Base-by-base conservation (phyloP, 2,329 filamentous ascomycete genomes). In the Raffaelea deltoideospora region DNA sequence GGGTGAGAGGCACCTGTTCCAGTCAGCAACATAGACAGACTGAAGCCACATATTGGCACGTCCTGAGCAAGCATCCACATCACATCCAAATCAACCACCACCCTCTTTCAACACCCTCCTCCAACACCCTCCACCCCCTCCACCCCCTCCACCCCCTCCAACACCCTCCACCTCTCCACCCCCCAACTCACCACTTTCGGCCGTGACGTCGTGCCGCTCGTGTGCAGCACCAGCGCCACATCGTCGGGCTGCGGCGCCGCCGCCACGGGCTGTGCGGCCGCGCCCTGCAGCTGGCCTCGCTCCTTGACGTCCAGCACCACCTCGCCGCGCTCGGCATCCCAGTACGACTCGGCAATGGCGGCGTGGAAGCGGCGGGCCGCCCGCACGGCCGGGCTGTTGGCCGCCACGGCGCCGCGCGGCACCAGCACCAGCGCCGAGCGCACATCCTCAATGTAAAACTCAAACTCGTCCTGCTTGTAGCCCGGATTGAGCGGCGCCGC, bases 381-480 rank as follows among this genome's bases (percentile, higher is more conserved):
- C 50, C 74, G 71, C 21, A 90, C 80, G 20, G 79, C 82, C 11
- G 81, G 70, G 10, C 73, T 76, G 52, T 77, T 64, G 46, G 75
- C 67, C 10, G 65, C 63, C 48, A 74, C 81, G 13, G 77, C 72
- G 14, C 81, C 83, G 47, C 65, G 66, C 11, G 84, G 83, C 10
- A 92, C 79, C 26, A 92, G 64, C 23, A 85, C 72, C 41, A 92
- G 63, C 24, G 78, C 78, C 5, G 84, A 88, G 52, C 77, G 82
- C 48, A 92, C 66, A 53, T 93, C 84, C 45, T 86, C 79, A 50
- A 93, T 88, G 58, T 90, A 92, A 59, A 92, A 92, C 55, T 90
- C 84, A 54, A 88, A 90, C 56, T 92, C 84, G 39, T 77, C 77
- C 58, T 90, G 82, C 62, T 87, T 92, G 64, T 92, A 92, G 31